These are phyloP conservation scores for Micractinium sp. DNA, from an alignment of 139 green algal species.

Conservation along the genomic window DNA sequence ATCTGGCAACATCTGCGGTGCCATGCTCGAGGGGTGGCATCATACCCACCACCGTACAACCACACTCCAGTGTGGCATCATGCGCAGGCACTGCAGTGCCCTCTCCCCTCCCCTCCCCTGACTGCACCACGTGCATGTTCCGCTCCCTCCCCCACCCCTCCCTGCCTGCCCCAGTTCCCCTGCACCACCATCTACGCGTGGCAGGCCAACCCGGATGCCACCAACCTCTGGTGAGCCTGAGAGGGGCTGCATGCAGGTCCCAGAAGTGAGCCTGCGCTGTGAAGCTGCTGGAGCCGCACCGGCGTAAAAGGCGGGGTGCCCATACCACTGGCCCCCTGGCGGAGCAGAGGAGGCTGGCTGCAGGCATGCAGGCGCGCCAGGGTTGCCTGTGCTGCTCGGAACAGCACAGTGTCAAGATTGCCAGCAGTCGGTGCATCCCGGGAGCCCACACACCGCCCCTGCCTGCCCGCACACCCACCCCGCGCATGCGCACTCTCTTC, in stretches of 20 bases:
- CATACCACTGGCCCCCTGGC: no score
- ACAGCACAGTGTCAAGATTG: no score
- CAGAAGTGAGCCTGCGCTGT: no score
- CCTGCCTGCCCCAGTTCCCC: background rate
- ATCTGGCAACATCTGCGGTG: no score
- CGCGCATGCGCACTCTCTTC: background rate
- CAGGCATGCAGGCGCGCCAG: no score
- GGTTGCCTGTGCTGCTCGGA: no score
- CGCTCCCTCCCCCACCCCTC: background rate
- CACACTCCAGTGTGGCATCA: background rate
- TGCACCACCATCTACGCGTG: slow-evolving; percentile 30
- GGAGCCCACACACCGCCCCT: background rate
- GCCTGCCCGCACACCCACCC: background rate
- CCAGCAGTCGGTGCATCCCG: background rate
- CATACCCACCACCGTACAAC: no score
- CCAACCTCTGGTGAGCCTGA: background rate
- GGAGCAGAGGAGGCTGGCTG: no score
- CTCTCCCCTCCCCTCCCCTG: background rate
- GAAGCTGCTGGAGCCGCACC: no score
- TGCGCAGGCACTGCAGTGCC: background rate
- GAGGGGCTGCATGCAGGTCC: background rate
- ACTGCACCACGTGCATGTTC: background rate
- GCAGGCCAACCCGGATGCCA: background rate
- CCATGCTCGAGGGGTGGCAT: no score
- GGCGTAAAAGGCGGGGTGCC: no score